Evolutionary conservation across 139 green algal species (phyloP), one percentile per base, ranked within the genome.

Genomic region (Auxenochlorella protothecoides): DNA sequence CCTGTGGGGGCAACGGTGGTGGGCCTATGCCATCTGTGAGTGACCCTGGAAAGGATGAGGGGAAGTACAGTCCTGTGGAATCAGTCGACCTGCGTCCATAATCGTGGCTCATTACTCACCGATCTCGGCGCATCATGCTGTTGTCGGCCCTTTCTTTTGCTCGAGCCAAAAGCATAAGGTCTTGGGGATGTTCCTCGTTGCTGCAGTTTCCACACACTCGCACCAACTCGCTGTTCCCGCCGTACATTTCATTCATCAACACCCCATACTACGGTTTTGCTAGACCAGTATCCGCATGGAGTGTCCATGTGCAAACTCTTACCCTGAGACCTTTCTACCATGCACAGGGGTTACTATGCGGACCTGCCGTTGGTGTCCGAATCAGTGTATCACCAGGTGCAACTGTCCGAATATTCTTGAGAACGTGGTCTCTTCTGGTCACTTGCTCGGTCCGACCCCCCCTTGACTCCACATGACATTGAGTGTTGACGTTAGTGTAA

Each of bases 301-400:
- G 57, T 11, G 57, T 62, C 9, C 9, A 62, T 62, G 57, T 11
- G 57, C 9, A 44, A 72, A 66, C 2, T n/a, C 53, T 16, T n/a
- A 67, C 59, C 11, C 59, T 67, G 14, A 44, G 27, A 44, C 27
- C 27, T 44, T 44, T 44, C 27, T 44, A 65, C 27, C 51, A 62
- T 62, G 13, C 71, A 68, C 74, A 86, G 84, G 55, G 87, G 86
- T 7, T 78, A 75, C n/a, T 92, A 92, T 73, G 80, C 80, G 52
- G 86, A 92, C 69, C 68, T 92, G 7, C 82, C 84, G 9, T 88
- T 80, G 59, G 76, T 92, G 12, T 90, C 84, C 5, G 87, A 92
- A 56, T 85, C 81, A 2, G 84, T 89, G 11, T 92, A 91, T 76
- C 80, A 88, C 68, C 87, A 92, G 74, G 86, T 91, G 64, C 79